Percentiles rank a stretch among this genome's conserved stretches.
Evolutionary conservation across 176 grass and related monocot genomes (phyloP).

Genomic region (Rhynchospora pubera): DNA sequence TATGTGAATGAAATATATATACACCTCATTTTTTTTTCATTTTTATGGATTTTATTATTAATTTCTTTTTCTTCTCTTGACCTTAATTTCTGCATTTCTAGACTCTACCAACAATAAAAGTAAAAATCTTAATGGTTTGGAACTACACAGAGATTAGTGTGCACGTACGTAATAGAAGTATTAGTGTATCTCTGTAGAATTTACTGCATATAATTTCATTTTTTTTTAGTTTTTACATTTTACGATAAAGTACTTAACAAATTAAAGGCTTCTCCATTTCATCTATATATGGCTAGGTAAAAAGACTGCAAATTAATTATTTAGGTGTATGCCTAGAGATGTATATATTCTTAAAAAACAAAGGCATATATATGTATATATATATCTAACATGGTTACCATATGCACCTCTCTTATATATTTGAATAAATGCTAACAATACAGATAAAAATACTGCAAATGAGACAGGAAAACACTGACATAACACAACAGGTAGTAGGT

Average conservation of each 20-base stretch:
- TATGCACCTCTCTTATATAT: no score
- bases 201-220: background rate
- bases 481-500: conserved; percentile 6
- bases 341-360: background rate
- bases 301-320: background rate
- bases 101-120: background rate
- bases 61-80: background rate
- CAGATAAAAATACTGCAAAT: background rate
- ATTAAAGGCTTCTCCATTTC: background rate
- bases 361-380: background rate
- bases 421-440: background rate
- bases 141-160: background rate
- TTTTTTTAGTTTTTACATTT: background rate
- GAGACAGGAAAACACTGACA: background rate
- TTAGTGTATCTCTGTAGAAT: background rate
- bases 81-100: background rate
- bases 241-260: background rate
- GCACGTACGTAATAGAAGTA: background rate
- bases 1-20: background rate
- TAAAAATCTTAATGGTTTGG: background rate
- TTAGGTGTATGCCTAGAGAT: background rate
- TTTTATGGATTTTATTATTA: background rate
- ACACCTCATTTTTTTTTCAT: background rate
- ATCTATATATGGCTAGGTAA: background rate
- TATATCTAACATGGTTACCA: background rate